A percentile compares a stretch with the other conserved stretches of the same genome.
Evolutionary conservation across 306 rosid genomes (phyloP).

Genomic region (Trifolium dubium): DNA sequence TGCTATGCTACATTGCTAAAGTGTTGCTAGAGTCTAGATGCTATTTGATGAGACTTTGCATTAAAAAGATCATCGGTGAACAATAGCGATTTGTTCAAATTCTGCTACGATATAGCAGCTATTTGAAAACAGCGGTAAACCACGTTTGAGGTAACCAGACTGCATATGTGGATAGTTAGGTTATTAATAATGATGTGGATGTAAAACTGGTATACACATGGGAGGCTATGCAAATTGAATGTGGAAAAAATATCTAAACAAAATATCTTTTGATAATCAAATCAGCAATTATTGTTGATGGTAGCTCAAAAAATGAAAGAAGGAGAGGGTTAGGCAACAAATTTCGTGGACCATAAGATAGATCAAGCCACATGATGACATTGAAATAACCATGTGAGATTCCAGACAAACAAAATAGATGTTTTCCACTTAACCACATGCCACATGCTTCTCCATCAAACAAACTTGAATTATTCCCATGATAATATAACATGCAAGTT

Average conservation of each 20-base stretch:
- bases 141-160: no score
- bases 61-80: background rate
- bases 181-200: background rate
- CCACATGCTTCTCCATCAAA: constrained; percentile 26
- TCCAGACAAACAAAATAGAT: constrained; percentile 11
- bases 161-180: background rate
- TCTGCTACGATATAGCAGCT: background rate
- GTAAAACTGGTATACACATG: constrained; percentile 49
- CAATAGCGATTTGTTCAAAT: background rate
- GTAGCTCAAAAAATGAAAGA: constrained; percentile 12
- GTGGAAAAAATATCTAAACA: constrained; percentile 14
- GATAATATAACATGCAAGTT: background rate
- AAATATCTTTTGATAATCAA: background rate
- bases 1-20: background rate
- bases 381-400: constrained; percentile 38
- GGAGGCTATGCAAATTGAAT: constrained; percentile 40
- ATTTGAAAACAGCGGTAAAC: no score
- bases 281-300: constrained; percentile 24
- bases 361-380: constrained; percentile 46
- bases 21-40: background rate
- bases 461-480: background rate
- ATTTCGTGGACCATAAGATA: constrained; percentile 17
- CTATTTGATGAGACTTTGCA: no score
- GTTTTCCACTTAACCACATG: constrained; percentile 42
- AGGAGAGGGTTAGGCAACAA: constrained; percentile 5